Evolutionary conservation across 148 eudicot genomes (phyloP), one percentile per base, ranked within the genome.

Genomic region (Linanthus parryae): DNA sequence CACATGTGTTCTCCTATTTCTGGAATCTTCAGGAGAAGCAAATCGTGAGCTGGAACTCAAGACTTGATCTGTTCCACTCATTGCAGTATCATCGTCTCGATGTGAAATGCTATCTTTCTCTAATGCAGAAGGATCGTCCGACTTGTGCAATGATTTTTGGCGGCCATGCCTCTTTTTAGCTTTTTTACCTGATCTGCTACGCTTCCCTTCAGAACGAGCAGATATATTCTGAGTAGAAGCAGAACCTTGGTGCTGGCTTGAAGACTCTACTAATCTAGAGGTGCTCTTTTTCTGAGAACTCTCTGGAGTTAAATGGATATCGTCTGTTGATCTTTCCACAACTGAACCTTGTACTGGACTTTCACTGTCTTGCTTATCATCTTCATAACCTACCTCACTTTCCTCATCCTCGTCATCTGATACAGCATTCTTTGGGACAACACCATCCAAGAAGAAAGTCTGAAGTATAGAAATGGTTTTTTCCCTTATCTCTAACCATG

Each of bases 401-500:
- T 84, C 95, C 63, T 83, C 94, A 24, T 73, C 84, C 21, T 88
- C 98, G 3, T 81, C 96, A 61, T 94, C 99, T 41, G 95, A 83
- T 42, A 83, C 80, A 49, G 87, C 84, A 71, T 71, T 76, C 24
- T 63, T 63, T 37, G 99, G 96, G 61, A 70, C 70, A 59, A 55
- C 67, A 56, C 84, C 90, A 66, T 88, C 95, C 54, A 80, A 64
- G 67, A 94, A 80, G 66, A 75, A 94, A 25, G 68, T 64, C 65
- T 88, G 96, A 61, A 94, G 62, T 59, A 94, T 80, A 60, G 96
- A 77, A 46, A 85, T 73, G 21, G 96, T 80, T 57, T 88, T 94
- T 56, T 94, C 96, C 77, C 99, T 60, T 63, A 94, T 94, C 72
- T 94, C 96, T 84, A 82, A 71, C 99, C 99, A 94, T n/a, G 78